A percentile compares a stretch with the other conserved stretches of the same genome.
These are phyloP conservation scores for Ophiostoma quercus DNA, from an alignment of 2,329 filamentous ascomycete genomes.

Conservation along the genomic window DNA sequence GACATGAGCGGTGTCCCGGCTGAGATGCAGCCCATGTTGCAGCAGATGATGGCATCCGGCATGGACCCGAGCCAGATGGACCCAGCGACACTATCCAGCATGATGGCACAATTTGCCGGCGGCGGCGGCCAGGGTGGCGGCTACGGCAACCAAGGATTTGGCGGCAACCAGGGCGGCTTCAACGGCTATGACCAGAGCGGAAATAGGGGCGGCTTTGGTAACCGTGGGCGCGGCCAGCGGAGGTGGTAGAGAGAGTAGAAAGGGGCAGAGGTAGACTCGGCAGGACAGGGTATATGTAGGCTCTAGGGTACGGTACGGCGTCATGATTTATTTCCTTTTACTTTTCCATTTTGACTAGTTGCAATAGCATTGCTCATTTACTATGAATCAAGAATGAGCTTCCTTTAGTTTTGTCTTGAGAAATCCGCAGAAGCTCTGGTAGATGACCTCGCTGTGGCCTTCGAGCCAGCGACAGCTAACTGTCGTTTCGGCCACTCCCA, in stretches of 20 bases:
- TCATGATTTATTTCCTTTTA: not conserved
- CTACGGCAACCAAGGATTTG: constrained; percentile 39
- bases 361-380: not conserved
- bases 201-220: constrained; percentile 30
- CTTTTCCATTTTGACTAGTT: not conserved
- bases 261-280: constrained; percentile 18
- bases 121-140: constrained; percentile 44
- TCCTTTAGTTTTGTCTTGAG: constrained; percentile 51
- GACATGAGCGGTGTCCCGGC: constrained; percentile 47
- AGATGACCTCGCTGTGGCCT: constrained; percentile 66
- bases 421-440: constrained; percentile 84
- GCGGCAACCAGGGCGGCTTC: constrained; percentile 33
- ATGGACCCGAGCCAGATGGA: constrained; percentile 65
- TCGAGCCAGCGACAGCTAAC: constrained; percentile 65
- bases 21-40: constrained; percentile 65
- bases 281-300: not conserved
- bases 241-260: constrained; percentile 26
- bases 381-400: not conserved
- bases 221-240: constrained; percentile 33
- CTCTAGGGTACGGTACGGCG: not conserved
- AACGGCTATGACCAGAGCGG: constrained; percentile 41
- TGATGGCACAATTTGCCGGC: constrained; percentile 55
- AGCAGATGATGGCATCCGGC: constrained; percentile 62
- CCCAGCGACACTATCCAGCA: constrained; percentile 51
- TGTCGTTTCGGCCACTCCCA: constrained; percentile 39